Conservation (phyloP, 139 green algal species). For the Eudorina sp. region DNA sequence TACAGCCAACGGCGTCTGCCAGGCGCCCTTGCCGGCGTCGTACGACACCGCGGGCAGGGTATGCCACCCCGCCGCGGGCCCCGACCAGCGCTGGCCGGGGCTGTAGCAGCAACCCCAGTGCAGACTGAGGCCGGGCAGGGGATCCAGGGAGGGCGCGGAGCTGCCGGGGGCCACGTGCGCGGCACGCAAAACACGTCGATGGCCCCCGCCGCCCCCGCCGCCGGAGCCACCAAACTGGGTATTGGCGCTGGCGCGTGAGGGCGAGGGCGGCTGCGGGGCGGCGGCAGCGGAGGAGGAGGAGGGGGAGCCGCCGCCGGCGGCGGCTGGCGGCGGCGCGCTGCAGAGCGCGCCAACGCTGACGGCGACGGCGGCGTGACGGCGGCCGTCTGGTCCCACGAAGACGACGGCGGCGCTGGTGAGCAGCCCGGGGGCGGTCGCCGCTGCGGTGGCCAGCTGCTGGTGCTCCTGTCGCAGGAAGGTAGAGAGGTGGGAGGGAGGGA, state of each 20-base stretch:
- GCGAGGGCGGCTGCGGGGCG: neutral
- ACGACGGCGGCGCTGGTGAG: constrained; percentile 21
- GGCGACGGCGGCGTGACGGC: constrained; percentile 34
- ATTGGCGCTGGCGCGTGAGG: neutral
- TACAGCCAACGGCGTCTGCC: constrained; percentile 32
- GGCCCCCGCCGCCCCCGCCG: neutral
- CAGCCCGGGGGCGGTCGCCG: neutral
- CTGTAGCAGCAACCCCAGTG: constrained; percentile 35
- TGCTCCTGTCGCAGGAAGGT: neutral
- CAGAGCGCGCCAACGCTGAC: constrained; percentile 6
- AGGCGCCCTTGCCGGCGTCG: constrained; percentile 37
- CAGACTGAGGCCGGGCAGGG: neutral
- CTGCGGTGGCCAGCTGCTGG: neutral
- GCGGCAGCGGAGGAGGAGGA: neutral
- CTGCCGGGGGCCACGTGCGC: neutral
- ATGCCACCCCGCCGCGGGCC: constrained; percentile 1
- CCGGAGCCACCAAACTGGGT: neutral
- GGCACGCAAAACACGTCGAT: no score
- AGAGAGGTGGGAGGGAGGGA: neutral
- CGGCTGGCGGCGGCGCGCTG: neutral
- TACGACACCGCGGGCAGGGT: constrained; percentile 39
- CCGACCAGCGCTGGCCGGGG: constrained; percentile 14
- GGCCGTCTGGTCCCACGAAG: constrained; percentile 34
- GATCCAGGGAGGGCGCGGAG: constrained; percentile 16
- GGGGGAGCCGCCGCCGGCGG: no score